Percentiles rank a stretch among this genome's conserved stretches.
Conservation (phyloP, 2,329 filamentous ascomycete genomes). For the Fusarium sp. region DNA sequence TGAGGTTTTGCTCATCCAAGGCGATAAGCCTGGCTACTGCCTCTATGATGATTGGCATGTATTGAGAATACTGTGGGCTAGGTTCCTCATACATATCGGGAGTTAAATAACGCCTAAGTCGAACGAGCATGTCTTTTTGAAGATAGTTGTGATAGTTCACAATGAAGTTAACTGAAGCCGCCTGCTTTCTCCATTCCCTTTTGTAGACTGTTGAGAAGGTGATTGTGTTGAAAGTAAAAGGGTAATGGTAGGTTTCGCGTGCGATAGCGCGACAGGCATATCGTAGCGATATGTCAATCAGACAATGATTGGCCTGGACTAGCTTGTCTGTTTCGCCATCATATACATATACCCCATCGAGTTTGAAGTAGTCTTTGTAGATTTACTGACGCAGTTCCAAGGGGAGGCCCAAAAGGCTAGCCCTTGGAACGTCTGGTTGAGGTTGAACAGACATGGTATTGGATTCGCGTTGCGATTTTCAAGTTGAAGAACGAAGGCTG, state of each 20-base stretch:
- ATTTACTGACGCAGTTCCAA: slow-evolving; percentile 23
- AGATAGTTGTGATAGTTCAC: neutral
- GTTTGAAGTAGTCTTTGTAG: slow-evolving; percentile 17
- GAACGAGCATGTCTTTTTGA: accelerated
- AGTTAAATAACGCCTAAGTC: neutral
- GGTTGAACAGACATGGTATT: slow-evolving; percentile 2
- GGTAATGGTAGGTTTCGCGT: neutral
- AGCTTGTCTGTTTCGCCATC: slow-evolving; percentile 3
- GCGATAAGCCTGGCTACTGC: no score
- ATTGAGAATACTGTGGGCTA: neutral
- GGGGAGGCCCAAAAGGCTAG: slow-evolving; percentile 10
- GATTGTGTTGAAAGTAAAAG: slow-evolving; percentile 16
- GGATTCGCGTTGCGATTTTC: accelerated
- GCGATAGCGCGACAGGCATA: neutral
- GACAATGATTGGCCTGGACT: neutral
- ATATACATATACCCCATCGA: slow-evolving; percentile 17
- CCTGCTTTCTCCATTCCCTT: neutral
- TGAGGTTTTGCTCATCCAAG: no score
- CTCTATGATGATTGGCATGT: neutral
- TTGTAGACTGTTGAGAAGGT: slow-evolving; percentile 17
- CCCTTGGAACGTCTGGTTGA: neutral
- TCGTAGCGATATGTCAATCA: slow-evolving; percentile 10
- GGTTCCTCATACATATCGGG: neutral
- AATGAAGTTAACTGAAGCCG: accelerated
- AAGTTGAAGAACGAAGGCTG: no score